phyloP scores from a whole-genome alignment of 257 asterid species.

The Scutellaria galericulata region DNA sequence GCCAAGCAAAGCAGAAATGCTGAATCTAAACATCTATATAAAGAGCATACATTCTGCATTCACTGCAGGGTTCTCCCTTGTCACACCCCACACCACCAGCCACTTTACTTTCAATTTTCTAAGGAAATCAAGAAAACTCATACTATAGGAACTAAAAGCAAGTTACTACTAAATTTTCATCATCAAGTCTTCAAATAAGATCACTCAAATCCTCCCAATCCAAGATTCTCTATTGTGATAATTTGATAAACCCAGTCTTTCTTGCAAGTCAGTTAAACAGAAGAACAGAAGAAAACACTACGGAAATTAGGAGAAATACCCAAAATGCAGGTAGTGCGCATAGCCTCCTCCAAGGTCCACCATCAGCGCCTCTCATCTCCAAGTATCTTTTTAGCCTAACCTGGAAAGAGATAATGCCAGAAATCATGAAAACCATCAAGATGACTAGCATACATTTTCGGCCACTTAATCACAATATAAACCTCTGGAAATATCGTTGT shows the following conservation, averaged over 20 bases:
- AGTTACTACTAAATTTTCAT: background rate
- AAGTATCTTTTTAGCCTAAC: constrained; percentile 96
- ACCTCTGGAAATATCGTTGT: constrained; percentile 99
- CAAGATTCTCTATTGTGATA: constrained; percentile 4
- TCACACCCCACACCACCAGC: constrained; percentile 5
- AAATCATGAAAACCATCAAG: constrained; percentile 28
- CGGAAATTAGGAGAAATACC: constrained; percentile 48
- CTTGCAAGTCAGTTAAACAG: background rate
- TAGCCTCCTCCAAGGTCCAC: constrained; percentile 98
- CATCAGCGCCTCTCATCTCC: constrained; percentile 99
- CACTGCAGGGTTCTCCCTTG: background rate
- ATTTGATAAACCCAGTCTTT: constrained; percentile 10
- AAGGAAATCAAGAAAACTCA: constrained; percentile 20
- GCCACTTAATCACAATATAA: constrained; percentile 33
- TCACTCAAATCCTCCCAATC: background rate
- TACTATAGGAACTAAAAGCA: background rate
- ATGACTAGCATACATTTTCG: constrained; percentile 15
- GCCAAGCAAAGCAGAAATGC: constrained; percentile 15
- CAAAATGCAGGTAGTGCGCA: constrained; percentile 98
- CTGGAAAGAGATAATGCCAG: constrained; percentile 46
- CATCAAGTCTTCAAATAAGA: background rate
- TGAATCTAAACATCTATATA: constrained; percentile 8
- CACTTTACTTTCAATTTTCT: background rate
- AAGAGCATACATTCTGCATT: constrained; percentile 7
- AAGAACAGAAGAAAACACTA: background rate